Percentiles rank a stretch among this genome's conserved stretches.
Evolutionary conservation across 2,329 filamentous ascomycete species (phyloP).

Genomic region (Tolypocladium capitatum): DNA sequence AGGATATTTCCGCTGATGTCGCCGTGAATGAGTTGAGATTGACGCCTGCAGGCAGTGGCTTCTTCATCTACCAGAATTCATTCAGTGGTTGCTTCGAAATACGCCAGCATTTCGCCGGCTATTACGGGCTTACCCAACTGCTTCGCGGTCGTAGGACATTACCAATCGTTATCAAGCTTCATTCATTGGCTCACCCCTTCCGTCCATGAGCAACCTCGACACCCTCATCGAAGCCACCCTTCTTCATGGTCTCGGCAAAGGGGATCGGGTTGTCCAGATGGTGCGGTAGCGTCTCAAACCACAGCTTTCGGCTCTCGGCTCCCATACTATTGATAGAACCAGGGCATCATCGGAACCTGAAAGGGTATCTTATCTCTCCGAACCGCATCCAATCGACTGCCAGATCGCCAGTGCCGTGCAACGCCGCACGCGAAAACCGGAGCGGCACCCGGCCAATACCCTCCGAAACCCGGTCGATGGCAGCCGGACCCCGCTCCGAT

Average conservation of each 20-base stretch:
- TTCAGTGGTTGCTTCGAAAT: not conserved
- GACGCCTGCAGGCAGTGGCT: not conserved
- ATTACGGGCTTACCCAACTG: too few relatives aligned
- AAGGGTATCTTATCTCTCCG: not conserved
- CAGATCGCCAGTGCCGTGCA: not conserved
- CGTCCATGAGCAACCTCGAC: slow-evolving; percentile 44
- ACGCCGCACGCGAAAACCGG: not conserved
- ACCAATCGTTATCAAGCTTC: too few relatives aligned
- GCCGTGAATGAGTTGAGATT: slow-evolving; percentile 2
- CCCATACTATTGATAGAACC: too few relatives aligned
- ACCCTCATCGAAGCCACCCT: slow-evolving; percentile 38
- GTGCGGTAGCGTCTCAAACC: slow-evolving; percentile 36
- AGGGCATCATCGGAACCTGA: too few relatives aligned
- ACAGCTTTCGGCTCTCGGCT: too few relatives aligned
- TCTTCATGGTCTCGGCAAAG: slow-evolving; percentile 33
- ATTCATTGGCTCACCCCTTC: too few relatives aligned
- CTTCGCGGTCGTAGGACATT: too few relatives aligned
- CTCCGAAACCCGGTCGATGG: not conserved
- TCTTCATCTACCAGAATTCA: not conserved
- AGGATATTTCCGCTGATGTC: slow-evolving; percentile 5
- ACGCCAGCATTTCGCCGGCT: not conserved
- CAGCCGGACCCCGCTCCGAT: slow-evolving; percentile 1
- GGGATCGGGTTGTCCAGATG: slow-evolving; percentile 43
- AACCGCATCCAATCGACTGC: not conserved
- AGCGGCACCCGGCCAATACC: not conserved